Base-by-base conservation (phyloP, 1,284 basidiomycete species). In the Trametes polyzona region DNA sequence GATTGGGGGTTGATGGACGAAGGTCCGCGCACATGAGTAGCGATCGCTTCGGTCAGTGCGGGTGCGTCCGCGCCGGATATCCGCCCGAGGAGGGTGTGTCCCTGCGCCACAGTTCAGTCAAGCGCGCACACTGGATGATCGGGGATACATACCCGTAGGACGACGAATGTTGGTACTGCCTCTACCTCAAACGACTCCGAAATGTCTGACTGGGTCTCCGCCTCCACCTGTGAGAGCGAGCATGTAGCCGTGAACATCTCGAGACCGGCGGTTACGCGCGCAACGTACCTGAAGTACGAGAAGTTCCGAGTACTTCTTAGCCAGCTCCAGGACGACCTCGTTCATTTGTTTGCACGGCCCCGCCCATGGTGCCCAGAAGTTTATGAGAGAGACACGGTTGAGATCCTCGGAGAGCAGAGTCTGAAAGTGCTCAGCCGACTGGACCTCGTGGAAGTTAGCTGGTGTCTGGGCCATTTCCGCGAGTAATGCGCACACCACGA, bases 361-460 rank as follows among this genome's bases (percentile, higher is more conserved):
- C 0, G 94, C 95, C 93, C 93, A 97, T 71, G 87, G 81, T 55
- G 95, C 92, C 90, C 94, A 95, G 73, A 97, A 98, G 76, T 92
- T 93, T 69, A 96, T 86, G 36, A 95, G 77, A 6, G 93, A 94
- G 23, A 96, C 82, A 30, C 90, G 80, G 23, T 82, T 76, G 41
- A 97, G 82, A 74, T 97, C 94, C 35, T 74, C 69, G 1, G 86
- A 88, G 46, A 98, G 84, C 8, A 93, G 73, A 14, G 76, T 70
- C 71, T 93, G 86, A 75, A 97, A 93, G 57, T 93, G 83, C 14
- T 82, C 74, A 0, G 91, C 74, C 5, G 89, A 89, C 24, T 76
- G 71, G 48, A 96, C 79, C 27, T 77, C 71, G 70, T 82, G 63
- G 55, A 83, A 70, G 69, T 91, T 91, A 12, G 61, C 39, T 1